A percentile compares a stretch with the other conserved stretches of the same genome.
phyloP scores from a whole-genome alignment of 164 flowering plant species.

The Stephania cephalantha region DNA sequence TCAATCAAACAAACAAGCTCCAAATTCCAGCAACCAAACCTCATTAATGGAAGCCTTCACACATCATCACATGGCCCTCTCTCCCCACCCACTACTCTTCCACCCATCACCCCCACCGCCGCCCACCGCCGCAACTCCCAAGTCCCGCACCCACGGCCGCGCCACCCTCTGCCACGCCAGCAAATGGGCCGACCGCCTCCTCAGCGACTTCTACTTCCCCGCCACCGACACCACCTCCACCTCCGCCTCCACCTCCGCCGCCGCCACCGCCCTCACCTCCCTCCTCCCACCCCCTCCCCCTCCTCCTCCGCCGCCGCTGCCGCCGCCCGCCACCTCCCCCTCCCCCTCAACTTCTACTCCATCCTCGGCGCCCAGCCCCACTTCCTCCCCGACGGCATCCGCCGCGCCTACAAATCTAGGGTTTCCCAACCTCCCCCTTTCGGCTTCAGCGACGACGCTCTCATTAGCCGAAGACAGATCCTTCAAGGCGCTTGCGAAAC shows the following conservation, averaged over 20 bases:
- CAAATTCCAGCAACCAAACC: too few species aligned
- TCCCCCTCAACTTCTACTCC: constrained; percentile 79
- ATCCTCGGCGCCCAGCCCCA: constrained; percentile 77
- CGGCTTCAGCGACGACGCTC: constrained; percentile 73
- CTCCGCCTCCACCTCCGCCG: constrained; percentile 18
- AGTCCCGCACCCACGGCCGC: not conserved
- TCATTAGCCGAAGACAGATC: constrained; percentile 69
- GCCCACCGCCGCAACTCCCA: not conserved
- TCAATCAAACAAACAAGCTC: too few species aligned
- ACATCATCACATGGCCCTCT: too few species aligned
- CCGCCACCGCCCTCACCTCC: constrained; percentile 23
- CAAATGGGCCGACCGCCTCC: constrained; percentile 96
- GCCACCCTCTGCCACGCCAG: constrained; percentile 45
- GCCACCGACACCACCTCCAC: constrained; percentile 25
- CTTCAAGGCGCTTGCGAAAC: constrained; percentile 93
- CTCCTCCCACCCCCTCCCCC: constrained; percentile 35
- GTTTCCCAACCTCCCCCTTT: constrained; percentile 78
- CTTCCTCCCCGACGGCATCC: constrained; percentile 81
- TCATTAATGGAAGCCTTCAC: too few species aligned
- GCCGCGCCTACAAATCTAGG: constrained; percentile 75
- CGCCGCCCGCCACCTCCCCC: constrained; percentile 54
- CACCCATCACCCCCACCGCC: not conserved
- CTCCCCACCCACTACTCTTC: not conserved
- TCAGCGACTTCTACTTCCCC: constrained; percentile 75
- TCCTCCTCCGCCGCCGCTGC: constrained; percentile 41